phyloP scores from a whole-genome alignment of 805 yeast species.

The Grigorovia jiainica region DNA sequence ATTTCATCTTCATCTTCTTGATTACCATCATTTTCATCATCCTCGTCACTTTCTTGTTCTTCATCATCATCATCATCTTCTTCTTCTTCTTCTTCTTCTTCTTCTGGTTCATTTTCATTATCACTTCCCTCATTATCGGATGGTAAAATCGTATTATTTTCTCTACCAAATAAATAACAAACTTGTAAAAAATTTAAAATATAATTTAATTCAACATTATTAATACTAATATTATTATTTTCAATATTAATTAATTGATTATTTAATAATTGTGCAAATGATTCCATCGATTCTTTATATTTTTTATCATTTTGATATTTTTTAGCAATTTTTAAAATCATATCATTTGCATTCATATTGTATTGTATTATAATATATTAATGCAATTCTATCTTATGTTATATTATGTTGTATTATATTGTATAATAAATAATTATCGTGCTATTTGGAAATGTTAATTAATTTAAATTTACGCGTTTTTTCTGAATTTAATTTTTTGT shows the following conservation, averaged over 20 bases:
- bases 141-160: conserved; percentile 6
- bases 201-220: not conserved
- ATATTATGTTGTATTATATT: too few relatives aligned
- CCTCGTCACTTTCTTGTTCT: conserved; percentile 18
- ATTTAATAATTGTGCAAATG: not conserved
- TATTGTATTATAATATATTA: not conserved
- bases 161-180: conserved; percentile 5
- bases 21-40: conserved; percentile 21
- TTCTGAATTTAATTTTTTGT: too few relatives aligned
- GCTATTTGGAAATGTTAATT: too few relatives aligned
- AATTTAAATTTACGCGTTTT: too few relatives aligned
- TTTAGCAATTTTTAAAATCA: not conserved
- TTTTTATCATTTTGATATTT: not conserved
- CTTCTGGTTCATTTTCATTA: conserved; percentile 6
- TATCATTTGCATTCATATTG: not conserved
- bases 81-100: conserved; percentile 22
- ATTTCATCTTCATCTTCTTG: conserved; percentile 49
- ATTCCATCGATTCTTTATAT: not conserved
- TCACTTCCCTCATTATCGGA: conserved; percentile 8
- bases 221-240: not conserved
- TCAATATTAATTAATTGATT: not conserved
- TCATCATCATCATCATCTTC: conserved; percentile 24
- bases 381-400: not conserved
- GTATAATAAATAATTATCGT: too few relatives aligned
- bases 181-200: conserved; percentile 4